Evolutionary conservation across 2,329 filamentous ascomycete genomes (phyloP), one percentile per base, ranked within the genome.

Genomic region (Bipolaris gigantea): DNA sequence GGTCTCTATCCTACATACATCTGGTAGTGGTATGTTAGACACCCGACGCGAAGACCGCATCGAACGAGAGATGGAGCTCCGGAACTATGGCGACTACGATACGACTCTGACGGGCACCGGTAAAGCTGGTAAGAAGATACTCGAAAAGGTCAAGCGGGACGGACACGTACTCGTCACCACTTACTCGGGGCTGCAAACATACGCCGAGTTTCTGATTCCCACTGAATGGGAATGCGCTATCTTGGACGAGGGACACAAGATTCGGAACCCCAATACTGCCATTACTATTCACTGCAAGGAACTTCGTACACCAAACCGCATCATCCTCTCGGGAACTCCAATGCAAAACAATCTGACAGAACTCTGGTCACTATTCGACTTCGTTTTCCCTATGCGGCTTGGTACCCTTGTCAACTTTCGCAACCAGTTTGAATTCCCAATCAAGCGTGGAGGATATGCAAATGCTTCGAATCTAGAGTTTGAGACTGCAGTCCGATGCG

Each of bases 281-380:
- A 94, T 99, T 60, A 97, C 95, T 0, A 90, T 97, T 48, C 90
- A 92, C 61, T 96, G 92, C 81, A 99, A 99, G 72, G 90, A 97
- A 73, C 78, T 99, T 10, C 87, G 89, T 32, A 99, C 94, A 0
- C 84, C 89, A 0, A 94, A 97, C 65, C 85, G 95, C 19, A 83
- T 97, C 59, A 97, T 99, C 55, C 80, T 99, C 1, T 97, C 95
- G 0, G 94, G 94, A 5, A 99, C 94, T 0, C 95, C 95, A 0
- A 95, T 99, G 81, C 95, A 99, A 73, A 99, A 99, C 73, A 97
- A 97, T 59, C 77, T 99, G 23, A 88, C 89, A 0, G 95, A 99
- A 72, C 79, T 99, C 0, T 99, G 94, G 93, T 97, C 93, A 0
- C 78, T 99, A 0, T 97, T 99, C 69, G 95, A 99, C 71, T 99